A percentile compares a stretch with the other conserved stretches of the same genome.
phyloP scores from a whole-genome alignment of 345 rosid species.

The Boechera stricta region DNA sequence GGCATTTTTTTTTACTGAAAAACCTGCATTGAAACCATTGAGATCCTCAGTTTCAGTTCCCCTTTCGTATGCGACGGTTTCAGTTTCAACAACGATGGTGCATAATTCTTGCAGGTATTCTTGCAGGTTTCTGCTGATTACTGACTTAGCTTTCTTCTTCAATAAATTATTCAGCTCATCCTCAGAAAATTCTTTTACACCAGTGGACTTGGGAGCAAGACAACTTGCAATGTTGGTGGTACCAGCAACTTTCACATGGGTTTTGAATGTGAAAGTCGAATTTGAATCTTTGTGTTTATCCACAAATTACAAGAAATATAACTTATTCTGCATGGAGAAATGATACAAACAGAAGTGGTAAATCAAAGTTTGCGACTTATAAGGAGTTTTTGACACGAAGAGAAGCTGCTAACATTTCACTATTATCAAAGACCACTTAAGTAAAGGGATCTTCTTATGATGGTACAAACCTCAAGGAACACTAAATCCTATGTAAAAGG shows the following conservation, averaged over 20 bases:
- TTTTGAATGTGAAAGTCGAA: neutral
- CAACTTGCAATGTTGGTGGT: conserved; percentile 40
- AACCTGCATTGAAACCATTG: conserved; percentile 34
- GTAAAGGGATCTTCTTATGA: conserved; percentile 21
- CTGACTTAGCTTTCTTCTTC: conserved; percentile 55
- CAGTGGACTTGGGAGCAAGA: conserved; percentile 39
- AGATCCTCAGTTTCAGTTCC: conserved; percentile 35
- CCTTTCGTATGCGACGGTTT: conserved; percentile 27
- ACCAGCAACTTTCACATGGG: conserved; percentile 27
- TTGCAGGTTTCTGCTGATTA: conserved; percentile 49
- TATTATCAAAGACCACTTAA: conserved; percentile 36
- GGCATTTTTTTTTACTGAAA: conserved; percentile 28
- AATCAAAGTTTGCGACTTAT: neutral
- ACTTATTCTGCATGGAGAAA: neutral
- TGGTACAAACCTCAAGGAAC: conserved; percentile 37
- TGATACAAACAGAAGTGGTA: neutral
- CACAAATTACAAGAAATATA: neutral
- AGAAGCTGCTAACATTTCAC: conserved; percentile 35
- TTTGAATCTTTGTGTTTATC: neutral
- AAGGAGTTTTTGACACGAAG: conserved; percentile 11
- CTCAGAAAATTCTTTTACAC: conserved; percentile 49
- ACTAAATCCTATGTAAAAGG: conserved; percentile 21
- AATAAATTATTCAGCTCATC: conserved; percentile 55
- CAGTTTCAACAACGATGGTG: conserved; percentile 18
- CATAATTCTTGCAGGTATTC: conserved; percentile 53